Evolutionary conservation across 345 rosid genomes (phyloP).

Genomic region (Syzygium grande): DNA sequence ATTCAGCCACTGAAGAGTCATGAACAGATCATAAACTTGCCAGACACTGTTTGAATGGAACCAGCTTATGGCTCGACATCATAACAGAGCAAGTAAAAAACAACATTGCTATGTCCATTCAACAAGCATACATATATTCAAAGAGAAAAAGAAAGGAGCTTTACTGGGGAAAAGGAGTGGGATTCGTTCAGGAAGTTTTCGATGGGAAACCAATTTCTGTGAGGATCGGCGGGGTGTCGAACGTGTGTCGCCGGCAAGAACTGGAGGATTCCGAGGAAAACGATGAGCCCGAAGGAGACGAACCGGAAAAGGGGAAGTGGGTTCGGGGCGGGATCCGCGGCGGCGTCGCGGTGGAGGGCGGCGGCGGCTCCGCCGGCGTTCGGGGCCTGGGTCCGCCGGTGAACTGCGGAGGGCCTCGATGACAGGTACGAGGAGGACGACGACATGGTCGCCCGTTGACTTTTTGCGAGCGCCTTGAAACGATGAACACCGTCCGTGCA

Average conservation of each 20-base stretch:
- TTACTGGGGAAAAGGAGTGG: slow-evolving; percentile 5
- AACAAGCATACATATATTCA: neutral
- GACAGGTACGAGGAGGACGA: neutral
- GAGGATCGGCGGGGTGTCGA: slow-evolving; percentile 26
- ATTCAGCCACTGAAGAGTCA: neutral
- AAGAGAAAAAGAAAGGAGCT: neutral
- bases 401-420: neutral
- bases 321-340: slow-evolving; percentile 9
- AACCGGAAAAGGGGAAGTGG: slow-evolving; percentile 8
- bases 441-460: neutral
- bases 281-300: slow-evolving; percentile 16
- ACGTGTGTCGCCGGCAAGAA: slow-evolving; percentile 34
- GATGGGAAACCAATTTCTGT: slow-evolving; percentile 26
- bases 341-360: neutral
- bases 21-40: neutral
- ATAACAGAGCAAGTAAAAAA: neutral
- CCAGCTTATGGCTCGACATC: neutral
- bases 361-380: neutral
- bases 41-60: neutral
- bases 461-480: neutral
- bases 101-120: neutral
- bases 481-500: neutral
- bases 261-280: slow-evolving; percentile 21
- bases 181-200: neutral
- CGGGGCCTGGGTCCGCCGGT: neutral